Evolutionary conservation across 2,329 filamentous ascomycete species (phyloP).

Genomic region (Penicillium sp.): DNA sequence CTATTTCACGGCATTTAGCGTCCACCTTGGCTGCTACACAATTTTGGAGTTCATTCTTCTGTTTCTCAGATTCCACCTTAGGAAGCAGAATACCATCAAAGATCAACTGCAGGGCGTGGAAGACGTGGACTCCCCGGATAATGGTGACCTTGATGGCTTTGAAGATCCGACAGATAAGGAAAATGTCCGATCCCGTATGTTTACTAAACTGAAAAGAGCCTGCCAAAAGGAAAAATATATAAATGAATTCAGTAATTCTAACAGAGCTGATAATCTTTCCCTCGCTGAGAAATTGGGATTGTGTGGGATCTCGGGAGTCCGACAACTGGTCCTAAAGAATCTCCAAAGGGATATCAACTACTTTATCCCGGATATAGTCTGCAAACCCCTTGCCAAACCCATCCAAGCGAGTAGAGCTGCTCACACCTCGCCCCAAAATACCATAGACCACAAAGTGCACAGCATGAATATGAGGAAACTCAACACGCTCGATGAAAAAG

Average conservation of each 20-base stretch:
- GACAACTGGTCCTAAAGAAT: neutral
- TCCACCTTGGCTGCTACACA: conserved; percentile 68
- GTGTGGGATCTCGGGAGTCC: neutral
- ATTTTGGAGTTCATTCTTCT: conserved; percentile 59
- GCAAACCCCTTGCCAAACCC: conserved; percentile 54
- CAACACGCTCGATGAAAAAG: conserved; percentile 48
- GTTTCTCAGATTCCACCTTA: conserved; percentile 59
- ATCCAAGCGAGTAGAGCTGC: conserved; percentile 50
- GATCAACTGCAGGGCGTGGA: conserved; percentile 48
- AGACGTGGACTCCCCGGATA: conserved; percentile 38
- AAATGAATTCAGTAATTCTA: neutral
- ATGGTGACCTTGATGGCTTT: conserved; percentile 54
- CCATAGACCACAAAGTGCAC: conserved; percentile 56
- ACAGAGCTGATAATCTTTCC: neutral
- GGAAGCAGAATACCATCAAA: conserved; percentile 58
- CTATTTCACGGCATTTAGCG: conserved; percentile 69
- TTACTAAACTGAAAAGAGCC: conserved; percentile 34
- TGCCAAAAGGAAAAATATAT: neutral
- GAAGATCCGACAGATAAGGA: conserved; percentile 64
- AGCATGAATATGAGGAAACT: conserved; percentile 43
- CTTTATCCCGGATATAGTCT: neutral
- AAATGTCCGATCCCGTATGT: conserved; percentile 63
- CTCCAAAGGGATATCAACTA: neutral
- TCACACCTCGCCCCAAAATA: conserved; percentile 48
- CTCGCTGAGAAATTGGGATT: neutral